Evolutionary conservation across 2,329 filamentous ascomycete genomes (phyloP).

Genomic region (Graphilbum ipis-grandicollis): DNA sequence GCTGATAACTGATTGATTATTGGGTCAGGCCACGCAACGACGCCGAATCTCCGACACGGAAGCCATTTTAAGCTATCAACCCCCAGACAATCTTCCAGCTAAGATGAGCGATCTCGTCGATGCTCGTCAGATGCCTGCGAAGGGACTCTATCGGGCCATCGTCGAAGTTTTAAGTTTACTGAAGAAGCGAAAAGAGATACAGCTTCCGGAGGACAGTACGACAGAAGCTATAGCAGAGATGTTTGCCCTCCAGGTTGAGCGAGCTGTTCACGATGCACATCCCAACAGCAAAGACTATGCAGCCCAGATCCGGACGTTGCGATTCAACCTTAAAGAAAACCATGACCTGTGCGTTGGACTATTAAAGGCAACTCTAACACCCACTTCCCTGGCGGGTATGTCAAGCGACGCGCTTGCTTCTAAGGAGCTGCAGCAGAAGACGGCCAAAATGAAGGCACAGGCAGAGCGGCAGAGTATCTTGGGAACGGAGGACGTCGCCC

Average conservation of each 20-base stretch:
- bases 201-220: constrained; percentile 44
- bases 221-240: constrained; percentile 48
- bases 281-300: constrained; percentile 33
- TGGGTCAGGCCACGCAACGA: constrained; percentile 25
- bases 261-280: constrained; percentile 43
- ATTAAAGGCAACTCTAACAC: constrained; percentile 52
- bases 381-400: constrained; percentile 74
- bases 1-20: background rate
- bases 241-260: constrained; percentile 66
- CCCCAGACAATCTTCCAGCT: constrained; percentile 32
- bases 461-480: constrained; percentile 75
- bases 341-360: constrained; percentile 58
- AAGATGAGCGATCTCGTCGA: constrained; percentile 40
- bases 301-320: constrained; percentile 55
- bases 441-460: constrained; percentile 58
- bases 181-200: constrained; percentile 46
- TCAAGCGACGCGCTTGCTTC: constrained; percentile 79
- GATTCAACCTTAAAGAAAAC: constrained; percentile 83
- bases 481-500: constrained; percentile 57
- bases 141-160: constrained; percentile 54
- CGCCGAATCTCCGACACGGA: constrained; percentile 38
- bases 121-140: constrained; percentile 49
- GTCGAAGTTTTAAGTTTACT: constrained; percentile 46
- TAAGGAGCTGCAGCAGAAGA: constrained; percentile 67
- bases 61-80: constrained; percentile 24